Evolutionary conservation across 257 asterid species (phyloP).

Genomic region (Striga asiatica): DNA sequence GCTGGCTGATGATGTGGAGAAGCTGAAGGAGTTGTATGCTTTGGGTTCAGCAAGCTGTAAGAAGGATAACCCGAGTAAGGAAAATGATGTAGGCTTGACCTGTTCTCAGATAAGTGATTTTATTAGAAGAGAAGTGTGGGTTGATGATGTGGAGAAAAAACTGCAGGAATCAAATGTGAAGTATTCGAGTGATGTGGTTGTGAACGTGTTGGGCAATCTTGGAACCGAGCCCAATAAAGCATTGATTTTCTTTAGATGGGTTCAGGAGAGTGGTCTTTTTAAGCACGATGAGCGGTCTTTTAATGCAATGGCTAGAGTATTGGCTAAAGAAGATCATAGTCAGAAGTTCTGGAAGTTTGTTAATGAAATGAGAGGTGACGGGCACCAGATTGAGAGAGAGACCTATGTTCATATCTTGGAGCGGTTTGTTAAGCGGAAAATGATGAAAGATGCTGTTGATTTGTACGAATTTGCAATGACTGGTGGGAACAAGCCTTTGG

Average conservation of each 20-base stretch:
- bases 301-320: slow-evolving; percentile 45
- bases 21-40: slow-evolving; percentile 42
- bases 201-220: slow-evolving; percentile 37
- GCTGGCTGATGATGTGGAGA: slow-evolving; percentile 39
- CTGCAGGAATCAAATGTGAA: slow-evolving; percentile 36
- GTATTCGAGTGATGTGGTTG: slow-evolving; percentile 48
- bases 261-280: slow-evolving; percentile 57
- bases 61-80: slow-evolving; percentile 13
- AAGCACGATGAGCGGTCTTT: slow-evolving; percentile 42
- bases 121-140: slow-evolving; percentile 55
- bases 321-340: slow-evolving; percentile 38
- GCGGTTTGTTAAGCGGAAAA: slow-evolving; percentile 37
- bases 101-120: slow-evolving; percentile 35
- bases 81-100: slow-evolving; percentile 19
- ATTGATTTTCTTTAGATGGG: slow-evolving; percentile 77
- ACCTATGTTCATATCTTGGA: slow-evolving; percentile 32
- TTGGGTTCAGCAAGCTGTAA: slow-evolving; percentile 23
- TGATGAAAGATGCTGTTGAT: slow-evolving; percentile 67
- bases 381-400: slow-evolving; percentile 49
- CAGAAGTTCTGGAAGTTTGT: slow-evolving; percentile 64
- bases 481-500: slow-evolving; percentile 52
- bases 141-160: slow-evolving; percentile 53
- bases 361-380: slow-evolving; percentile 58
- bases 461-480: slow-evolving; percentile 66
- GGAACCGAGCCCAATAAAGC: slow-evolving; percentile 47